phyloP scores from a whole-genome alignment of 495 filamentous ascomycete genomes.

The Neurospora sp. region DNA sequence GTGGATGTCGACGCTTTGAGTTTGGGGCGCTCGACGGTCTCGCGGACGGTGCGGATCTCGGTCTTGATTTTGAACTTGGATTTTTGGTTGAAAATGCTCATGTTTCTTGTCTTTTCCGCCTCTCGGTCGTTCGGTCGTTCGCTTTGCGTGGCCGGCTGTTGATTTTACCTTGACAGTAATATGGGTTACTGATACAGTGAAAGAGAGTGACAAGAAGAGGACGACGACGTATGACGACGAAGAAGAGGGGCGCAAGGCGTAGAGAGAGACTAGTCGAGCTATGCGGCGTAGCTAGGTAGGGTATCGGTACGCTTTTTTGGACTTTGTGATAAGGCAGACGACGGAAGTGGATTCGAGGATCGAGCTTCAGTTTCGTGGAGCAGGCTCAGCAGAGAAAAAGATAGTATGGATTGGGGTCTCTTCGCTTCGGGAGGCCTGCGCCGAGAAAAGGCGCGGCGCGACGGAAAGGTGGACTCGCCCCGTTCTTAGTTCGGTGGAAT shows the following conservation, averaged over 20 bases:
- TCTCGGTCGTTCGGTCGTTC: background rate
- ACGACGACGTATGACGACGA: background rate
- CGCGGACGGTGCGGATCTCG: slow-evolving; percentile 19
- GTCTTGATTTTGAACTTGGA: slow-evolving; percentile 27
- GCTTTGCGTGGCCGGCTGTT: background rate
- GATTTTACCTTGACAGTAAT: background rate
- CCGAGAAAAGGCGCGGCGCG: background rate
- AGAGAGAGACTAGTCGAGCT: background rate
- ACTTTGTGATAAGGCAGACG: background rate
- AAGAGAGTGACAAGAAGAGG: background rate
- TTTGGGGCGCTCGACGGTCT: slow-evolving; percentile 15
- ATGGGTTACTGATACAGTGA: background rate
- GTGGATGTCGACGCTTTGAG: slow-evolving; percentile 3
- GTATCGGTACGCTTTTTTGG: background rate
- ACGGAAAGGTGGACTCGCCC: background rate
- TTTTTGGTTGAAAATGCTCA: slow-evolving; percentile 30
- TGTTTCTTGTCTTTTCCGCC: slow-evolving; percentile 4
- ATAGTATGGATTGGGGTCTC: background rate
- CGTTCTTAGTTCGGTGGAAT: background rate
- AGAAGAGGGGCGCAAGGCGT: background rate
- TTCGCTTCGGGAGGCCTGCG: background rate
- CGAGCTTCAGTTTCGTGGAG: background rate
- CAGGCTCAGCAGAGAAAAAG: background rate
- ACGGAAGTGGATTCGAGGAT: background rate
- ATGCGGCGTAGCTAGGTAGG: background rate